These are phyloP conservation scores for Recurvomyces mirabilis DNA, from an alignment of 495 filamentous ascomycete species.

Conservation along the genomic window DNA sequence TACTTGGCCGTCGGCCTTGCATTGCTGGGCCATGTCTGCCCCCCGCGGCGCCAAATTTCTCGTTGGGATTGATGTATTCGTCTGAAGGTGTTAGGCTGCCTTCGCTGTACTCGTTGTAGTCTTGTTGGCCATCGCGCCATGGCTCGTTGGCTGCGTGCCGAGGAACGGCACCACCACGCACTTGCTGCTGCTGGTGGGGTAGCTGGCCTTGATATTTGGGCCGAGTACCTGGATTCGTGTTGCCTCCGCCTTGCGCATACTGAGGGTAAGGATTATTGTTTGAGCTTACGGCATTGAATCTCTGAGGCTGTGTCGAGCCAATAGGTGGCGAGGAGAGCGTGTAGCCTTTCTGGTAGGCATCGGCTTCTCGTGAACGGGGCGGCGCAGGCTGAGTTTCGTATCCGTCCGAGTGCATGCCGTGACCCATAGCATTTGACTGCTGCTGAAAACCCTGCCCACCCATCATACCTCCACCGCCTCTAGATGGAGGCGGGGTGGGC, in stretches of 20 bases:
- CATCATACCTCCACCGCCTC: not conserved
- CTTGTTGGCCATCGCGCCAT: slow-evolving; percentile 1
- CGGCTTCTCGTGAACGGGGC: not conserved
- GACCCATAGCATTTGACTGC: not conserved
- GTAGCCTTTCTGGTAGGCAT: slow-evolving; percentile 12
- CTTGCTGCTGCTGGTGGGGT: not conserved
- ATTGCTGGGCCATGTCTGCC: not conserved
- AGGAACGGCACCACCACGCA: not conserved
- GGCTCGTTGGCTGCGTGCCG: not conserved
- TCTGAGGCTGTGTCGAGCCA: not conserved
- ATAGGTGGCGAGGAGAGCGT: slow-evolving; percentile 11
- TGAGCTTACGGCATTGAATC: not conserved
- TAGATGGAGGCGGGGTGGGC: not conserved
- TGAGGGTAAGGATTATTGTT: not conserved
- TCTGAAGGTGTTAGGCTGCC: slow-evolving; percentile 7
- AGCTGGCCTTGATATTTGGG: not conserved
- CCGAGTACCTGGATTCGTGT: not conserved
- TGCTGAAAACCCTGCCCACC: not conserved
- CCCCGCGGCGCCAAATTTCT: slow-evolving; percentile 1
- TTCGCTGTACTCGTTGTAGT: slow-evolving; percentile 4
- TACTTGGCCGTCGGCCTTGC: slow-evolving; percentile 9
- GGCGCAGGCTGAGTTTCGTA: not conserved
- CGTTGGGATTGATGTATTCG: not conserved
- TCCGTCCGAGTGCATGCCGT: not conserved
- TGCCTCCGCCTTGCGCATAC: not conserved